Percentiles rank a stretch among this genome's conserved stretches.
phyloP scores from a whole-genome alignment of 176 grass and related monocot genomes.

The Aegilops bicornis region DNA sequence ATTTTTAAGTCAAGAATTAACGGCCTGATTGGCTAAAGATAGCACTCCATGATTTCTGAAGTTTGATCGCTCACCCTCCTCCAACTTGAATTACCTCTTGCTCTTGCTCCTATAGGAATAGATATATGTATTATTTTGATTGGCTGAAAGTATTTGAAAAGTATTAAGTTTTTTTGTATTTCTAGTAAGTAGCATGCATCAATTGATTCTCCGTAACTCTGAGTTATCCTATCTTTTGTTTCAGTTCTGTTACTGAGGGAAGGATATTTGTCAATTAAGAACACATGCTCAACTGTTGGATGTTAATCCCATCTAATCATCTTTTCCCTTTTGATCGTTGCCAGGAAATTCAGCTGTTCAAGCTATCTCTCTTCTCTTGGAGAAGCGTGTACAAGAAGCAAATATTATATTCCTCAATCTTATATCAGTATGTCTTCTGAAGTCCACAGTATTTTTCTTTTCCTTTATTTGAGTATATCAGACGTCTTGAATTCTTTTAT shows the following conservation, averaged over 20 bases:
- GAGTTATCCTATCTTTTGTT: background rate
- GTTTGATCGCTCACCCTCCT: background rate
- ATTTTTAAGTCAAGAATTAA: background rate
- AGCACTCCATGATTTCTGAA: background rate
- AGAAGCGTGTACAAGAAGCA: slow-evolving; percentile 83
- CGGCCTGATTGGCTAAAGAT: background rate
- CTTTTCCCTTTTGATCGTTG: slow-evolving; percentile 20
- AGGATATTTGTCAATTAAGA: background rate
- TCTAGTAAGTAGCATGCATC: background rate
- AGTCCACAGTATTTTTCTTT: background rate
- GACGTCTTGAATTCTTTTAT: background rate
- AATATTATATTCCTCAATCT: slow-evolving; percentile 42
- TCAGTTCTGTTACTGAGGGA: background rate
- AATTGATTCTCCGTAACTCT: background rate
- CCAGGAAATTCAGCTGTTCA: slow-evolving; percentile 91
- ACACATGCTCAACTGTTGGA: background rate
- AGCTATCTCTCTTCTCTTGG: slow-evolving; percentile 78
- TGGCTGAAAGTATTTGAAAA: background rate
- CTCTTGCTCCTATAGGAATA: background rate
- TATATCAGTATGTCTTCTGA: slow-evolving; percentile 76
- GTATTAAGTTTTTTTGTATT: background rate
- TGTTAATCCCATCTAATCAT: background rate
- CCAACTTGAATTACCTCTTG: background rate
- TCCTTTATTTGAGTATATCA: background rate
- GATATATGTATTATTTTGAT: background rate